Evolutionary conservation across 148 eudicot genomes (phyloP).

Genomic region (Euryodendron excelsum): DNA sequence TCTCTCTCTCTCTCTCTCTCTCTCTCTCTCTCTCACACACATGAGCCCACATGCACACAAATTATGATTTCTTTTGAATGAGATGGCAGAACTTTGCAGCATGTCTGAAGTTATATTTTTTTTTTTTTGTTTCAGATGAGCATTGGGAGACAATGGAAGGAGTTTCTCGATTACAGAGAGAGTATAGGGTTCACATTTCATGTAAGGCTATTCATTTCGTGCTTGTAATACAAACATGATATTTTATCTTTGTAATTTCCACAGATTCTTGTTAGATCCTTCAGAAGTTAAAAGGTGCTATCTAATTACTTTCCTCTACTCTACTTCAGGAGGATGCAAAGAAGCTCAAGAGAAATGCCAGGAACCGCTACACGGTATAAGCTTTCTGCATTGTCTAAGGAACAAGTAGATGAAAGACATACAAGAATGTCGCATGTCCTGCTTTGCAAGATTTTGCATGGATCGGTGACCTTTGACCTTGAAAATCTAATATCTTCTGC

Average conservation of each 20-base stretch:
- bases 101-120: neutral
- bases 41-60: neutral
- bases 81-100: neutral
- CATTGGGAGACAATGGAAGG: slow-evolving; percentile 86
- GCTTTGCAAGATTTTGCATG: neutral
- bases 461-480: neutral
- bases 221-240: neutral
- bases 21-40: neutral
- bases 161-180: slow-evolving; percentile 68
- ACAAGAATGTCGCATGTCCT: neutral
- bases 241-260: neutral
- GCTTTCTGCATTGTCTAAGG: neutral
- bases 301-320: neutral
- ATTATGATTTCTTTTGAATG: neutral
- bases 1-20: neutral
- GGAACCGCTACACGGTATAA: slow-evolving; percentile 67
- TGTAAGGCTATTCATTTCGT: slow-evolving; percentile 35
- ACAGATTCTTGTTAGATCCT: neutral
- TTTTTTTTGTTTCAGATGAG: slow-evolving; percentile 43
- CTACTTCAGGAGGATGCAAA: slow-evolving; percentile 77
- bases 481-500: neutral
- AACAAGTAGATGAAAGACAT: neutral
- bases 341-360: slow-evolving; percentile 62
- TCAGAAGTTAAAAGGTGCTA: neutral
- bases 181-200: slow-evolving; percentile 74